phyloP scores from a whole-genome alignment of 2,329 filamentous ascomycete genomes.

The Aureobasidium uvarum region DNA sequence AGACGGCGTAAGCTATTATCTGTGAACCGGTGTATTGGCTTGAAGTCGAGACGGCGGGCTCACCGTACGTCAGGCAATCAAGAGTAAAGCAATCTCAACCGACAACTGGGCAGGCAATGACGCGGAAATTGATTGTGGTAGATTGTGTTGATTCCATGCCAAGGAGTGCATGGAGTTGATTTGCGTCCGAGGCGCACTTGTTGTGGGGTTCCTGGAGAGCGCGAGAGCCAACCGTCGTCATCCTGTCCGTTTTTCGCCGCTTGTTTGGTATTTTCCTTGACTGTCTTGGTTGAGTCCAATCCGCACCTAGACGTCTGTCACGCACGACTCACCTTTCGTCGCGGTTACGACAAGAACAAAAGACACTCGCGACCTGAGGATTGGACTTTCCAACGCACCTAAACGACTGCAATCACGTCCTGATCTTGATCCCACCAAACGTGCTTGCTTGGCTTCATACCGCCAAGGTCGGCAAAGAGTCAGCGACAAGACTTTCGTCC shows the following conservation, averaged over 20 bases:
- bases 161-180: background rate
- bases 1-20: background rate
- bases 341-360: background rate
- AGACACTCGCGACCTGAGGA: background rate
- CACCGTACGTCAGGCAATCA: background rate
- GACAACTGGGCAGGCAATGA: background rate
- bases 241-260: slow-evolving; percentile 19
- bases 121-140: background rate
- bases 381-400: background rate
- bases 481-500: slow-evolving; percentile 20
- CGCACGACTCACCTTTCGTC: background rate
- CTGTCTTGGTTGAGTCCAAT: background rate
- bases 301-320: background rate
- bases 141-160: slow-evolving; percentile 15
- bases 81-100: background rate
- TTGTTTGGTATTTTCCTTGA: slow-evolving; percentile 8
- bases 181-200: slow-evolving; percentile 6
- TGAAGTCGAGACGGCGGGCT: background rate
- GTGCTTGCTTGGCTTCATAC: slow-evolving; percentile 19
- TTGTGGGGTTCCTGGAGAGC: slow-evolving; percentile 18
- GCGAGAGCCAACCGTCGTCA: slow-evolving; percentile 4
- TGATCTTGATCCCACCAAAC: background rate
- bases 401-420: background rate
- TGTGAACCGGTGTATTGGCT: background rate
- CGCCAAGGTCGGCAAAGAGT: slow-evolving; percentile 24